phyloP scores from a whole-genome alignment of 169 alveolate species.

The Cryptosporidium meleagridis region DNA sequence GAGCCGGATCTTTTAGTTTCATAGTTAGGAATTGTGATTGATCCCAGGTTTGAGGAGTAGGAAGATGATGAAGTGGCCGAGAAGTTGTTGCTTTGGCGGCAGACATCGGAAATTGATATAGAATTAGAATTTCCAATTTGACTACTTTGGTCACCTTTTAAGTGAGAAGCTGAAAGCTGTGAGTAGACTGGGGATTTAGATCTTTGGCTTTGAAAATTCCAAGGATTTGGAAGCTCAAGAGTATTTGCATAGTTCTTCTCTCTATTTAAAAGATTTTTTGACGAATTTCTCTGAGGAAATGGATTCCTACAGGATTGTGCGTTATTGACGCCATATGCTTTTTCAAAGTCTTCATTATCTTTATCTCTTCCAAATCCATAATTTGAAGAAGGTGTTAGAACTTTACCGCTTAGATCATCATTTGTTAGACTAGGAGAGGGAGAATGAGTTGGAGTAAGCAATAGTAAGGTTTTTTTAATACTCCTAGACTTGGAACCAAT shows the following conservation, averaged over 20 bases:
- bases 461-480: slow-evolving; percentile 35
- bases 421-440: slow-evolving; percentile 56
- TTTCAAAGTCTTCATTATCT: slow-evolving; percentile 22
- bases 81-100: background rate
- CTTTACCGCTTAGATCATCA: slow-evolving; percentile 48
- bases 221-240: slow-evolving; percentile 38
- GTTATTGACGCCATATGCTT: background rate
- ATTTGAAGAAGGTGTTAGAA: slow-evolving; percentile 54
- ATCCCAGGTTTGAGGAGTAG: slow-evolving; percentile 2
- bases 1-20: slow-evolving; percentile 36
- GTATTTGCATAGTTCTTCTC: slow-evolving; percentile 33
- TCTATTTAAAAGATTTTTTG: background rate
- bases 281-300: background rate
- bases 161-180: background rate
- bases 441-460: slow-evolving; percentile 66
- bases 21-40: background rate
- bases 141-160: background rate
- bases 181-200: slow-evolving; percentile 15
- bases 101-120: background rate
- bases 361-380: background rate
- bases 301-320: background rate
- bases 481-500: slow-evolving; percentile 72
- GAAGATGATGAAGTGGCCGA: slow-evolving; percentile 11
- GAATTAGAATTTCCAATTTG: background rate
- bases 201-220: slow-evolving; percentile 9